Evolutionary conservation across 139 green algal genomes (phyloP), one percentile per base, ranked within the genome.

Genomic region (Mychonastes homosphaera): DNA sequence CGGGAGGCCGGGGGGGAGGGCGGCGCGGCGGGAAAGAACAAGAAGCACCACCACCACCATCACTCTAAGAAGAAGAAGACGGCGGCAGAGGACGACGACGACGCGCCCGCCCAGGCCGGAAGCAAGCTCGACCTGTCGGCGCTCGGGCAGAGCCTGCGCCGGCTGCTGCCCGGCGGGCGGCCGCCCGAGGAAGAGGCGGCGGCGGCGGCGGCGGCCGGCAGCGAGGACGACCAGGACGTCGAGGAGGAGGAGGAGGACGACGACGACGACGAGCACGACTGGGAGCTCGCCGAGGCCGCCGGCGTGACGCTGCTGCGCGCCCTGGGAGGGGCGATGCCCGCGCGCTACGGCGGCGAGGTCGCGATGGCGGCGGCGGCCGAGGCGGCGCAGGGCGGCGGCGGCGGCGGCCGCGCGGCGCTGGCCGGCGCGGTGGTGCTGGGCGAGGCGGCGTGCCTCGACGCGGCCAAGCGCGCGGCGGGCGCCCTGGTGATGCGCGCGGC

Each of bases 281-380:
- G 48, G 5, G 58, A 65, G n/a, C 58, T 65, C 41, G 58, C 48
- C 32, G 58, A 65, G 48, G 26, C 58, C 36, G 53, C 45, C 5
- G 58, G 30, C 1, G 41, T 48, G 6, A 48, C 53, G 16, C 26
- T 65, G 26, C 48, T 65, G 48, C 58, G 58, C 36, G 58, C 58
- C n/a, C n/a, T n/a, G n/a, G n/a, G 26, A 26, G 55, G 27, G 47
- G 10, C 47, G 23, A 15, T 29, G 44, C 44, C 16, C 15, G 24
- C 18, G n/a, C 44, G 12, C 44, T 29, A 19, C 44, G 12, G 8
- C 18, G 12, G 8, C 8, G 16, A 13, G 12, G 16, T 29, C n/a
- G 44, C 16, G 18, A 13, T 26, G n/a, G 44, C 44, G 10, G 16
- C 16, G 8, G 10, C 44, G 44, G 48, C 53, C 28, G 48, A 27